A percentile compares a stretch with the other conserved stretches of the same genome.
Evolutionary conservation across 2,329 filamentous ascomycete species (phyloP).

Genomic region (Fusarium armeniacum): DNA sequence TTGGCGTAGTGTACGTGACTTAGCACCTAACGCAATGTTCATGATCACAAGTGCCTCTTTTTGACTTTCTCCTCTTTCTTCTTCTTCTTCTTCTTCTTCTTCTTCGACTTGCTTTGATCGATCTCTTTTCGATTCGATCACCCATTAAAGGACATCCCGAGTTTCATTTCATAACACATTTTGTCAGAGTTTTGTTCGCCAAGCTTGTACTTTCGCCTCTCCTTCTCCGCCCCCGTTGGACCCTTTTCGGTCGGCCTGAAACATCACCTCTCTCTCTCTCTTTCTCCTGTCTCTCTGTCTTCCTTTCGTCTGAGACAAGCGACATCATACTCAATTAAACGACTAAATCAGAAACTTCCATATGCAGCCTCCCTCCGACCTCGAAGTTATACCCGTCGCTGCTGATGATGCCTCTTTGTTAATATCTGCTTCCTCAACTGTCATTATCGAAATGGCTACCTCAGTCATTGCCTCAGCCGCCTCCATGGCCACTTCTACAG

Average conservation of each 20-base stretch:
- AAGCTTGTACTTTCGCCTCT: conserved; percentile 12
- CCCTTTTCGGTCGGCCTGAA: conserved; percentile 36
- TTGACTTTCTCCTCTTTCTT: conserved; percentile 14
- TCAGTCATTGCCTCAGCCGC: conserved; percentile 51
- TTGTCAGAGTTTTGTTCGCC: conserved; percentile 17
- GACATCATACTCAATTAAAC: conserved; percentile 30
- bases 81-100: conserved; percentile 5
- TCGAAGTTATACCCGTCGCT: conserved; percentile 37
- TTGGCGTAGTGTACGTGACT: conserved; percentile 5
- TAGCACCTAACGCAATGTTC: conserved; percentile 17
- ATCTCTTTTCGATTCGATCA: conserved; percentile 5
- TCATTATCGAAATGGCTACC: conserved; percentile 49
- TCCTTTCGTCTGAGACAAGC: conserved; percentile 26
- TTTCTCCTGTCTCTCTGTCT: conserved; percentile 2
- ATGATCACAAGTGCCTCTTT: conserved; percentile 36
- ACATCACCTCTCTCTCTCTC: conserved; percentile 40
- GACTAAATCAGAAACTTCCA: conserved; percentile 9
- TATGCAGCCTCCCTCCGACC: conserved; percentile 46
- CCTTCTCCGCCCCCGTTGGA: conserved; percentile 13
- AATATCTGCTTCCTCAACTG: conserved; percentile 38
- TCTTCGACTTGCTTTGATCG: conserved; percentile 17
- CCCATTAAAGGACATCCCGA: conserved; percentile 1
- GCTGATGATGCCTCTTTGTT: conserved; percentile 46
- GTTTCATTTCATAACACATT: conserved; percentile 14
- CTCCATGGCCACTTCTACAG: conserved; percentile 49